phyloP scores from a whole-genome alignment of 2,329 filamentous ascomycete genomes.

The Rhynchosporium graminicola region DNA sequence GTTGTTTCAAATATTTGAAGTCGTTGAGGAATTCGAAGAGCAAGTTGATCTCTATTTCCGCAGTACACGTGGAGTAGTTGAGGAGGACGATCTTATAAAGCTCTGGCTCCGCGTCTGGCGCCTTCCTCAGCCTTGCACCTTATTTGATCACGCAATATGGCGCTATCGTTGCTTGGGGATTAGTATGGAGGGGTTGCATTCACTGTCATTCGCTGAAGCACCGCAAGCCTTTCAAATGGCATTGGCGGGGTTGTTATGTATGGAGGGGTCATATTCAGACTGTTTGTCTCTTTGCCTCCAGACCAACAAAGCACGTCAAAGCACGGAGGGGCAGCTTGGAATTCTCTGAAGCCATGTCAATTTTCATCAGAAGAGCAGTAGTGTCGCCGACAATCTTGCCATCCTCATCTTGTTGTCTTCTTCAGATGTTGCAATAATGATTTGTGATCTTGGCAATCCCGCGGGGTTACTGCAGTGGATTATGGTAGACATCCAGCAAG shows the following conservation, averaged over 20 bases:
- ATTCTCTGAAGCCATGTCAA: background rate
- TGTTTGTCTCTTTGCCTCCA: background rate
- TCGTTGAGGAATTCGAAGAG: too few relatives aligned
- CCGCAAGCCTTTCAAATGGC: background rate
- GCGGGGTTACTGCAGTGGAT: background rate
- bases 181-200: conserved; percentile 1
- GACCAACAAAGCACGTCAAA: conserved; percentile 7
- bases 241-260: conserved; percentile 2
- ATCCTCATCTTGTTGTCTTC: background rate
- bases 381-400: background rate
- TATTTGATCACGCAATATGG: background rate
- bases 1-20: background rate
- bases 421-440: background rate
- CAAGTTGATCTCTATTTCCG: too few relatives aligned
- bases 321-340: background rate
- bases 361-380: background rate
- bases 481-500: background rate
- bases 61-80: too few relatives aligned
- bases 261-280: background rate
- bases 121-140: background rate
- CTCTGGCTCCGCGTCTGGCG: background rate
- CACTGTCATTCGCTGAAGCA: conserved; percentile 1
- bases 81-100: too few relatives aligned
- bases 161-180: background rate
- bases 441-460: conserved; percentile 1